Evolutionary conservation across 2,329 filamentous ascomycete genomes (phyloP).

Genomic region (Cercospora sp.): DNA sequence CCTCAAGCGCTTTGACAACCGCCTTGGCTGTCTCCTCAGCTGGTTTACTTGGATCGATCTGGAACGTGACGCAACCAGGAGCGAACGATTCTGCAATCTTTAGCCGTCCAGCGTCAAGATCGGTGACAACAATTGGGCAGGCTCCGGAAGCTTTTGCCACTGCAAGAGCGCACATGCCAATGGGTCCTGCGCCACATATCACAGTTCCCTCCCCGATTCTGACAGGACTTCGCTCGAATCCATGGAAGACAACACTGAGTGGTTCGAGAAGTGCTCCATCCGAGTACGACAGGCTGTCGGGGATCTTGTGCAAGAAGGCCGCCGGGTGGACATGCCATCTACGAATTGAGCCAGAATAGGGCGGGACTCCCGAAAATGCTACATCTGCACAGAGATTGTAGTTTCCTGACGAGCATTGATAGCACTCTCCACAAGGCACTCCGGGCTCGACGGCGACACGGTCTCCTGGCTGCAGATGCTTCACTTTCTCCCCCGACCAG

Average conservation of each 20-base stretch:
- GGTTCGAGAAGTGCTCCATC: slow-evolving; percentile 86
- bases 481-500: slow-evolving; percentile 60
- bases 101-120: slow-evolving; percentile 77
- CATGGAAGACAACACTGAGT: slow-evolving; percentile 51
- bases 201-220: slow-evolving; percentile 45
- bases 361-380: slow-evolving; percentile 86
- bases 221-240: slow-evolving; percentile 42
- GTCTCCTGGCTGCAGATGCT: slow-evolving; percentile 60
- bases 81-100: slow-evolving; percentile 74
- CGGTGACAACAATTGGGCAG: slow-evolving; percentile 75
- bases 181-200: slow-evolving; percentile 64
- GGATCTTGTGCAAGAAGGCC: slow-evolving; percentile 89
- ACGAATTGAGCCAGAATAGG: slow-evolving; percentile 77
- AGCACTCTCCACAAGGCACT: slow-evolving; percentile 61
- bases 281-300: slow-evolving; percentile 70
- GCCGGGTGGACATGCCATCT: slow-evolving; percentile 79
- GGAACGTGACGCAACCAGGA: slow-evolving; percentile 33
- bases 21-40: slow-evolving; percentile 32
- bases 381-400: slow-evolving; percentile 91
- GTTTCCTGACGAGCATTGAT: slow-evolving; percentile 71
- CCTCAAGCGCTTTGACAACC: slow-evolving; percentile 29
- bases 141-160: slow-evolving; percentile 66
- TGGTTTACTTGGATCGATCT: slow-evolving; percentile 29
- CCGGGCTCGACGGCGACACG: slow-evolving; percentile 68
- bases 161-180: slow-evolving; percentile 61